Evolutionary conservation across 2,329 filamentous ascomycete species (phyloP), one percentile per base, ranked within the genome.

Genomic region (Ceratocystis huliohia): DNA sequence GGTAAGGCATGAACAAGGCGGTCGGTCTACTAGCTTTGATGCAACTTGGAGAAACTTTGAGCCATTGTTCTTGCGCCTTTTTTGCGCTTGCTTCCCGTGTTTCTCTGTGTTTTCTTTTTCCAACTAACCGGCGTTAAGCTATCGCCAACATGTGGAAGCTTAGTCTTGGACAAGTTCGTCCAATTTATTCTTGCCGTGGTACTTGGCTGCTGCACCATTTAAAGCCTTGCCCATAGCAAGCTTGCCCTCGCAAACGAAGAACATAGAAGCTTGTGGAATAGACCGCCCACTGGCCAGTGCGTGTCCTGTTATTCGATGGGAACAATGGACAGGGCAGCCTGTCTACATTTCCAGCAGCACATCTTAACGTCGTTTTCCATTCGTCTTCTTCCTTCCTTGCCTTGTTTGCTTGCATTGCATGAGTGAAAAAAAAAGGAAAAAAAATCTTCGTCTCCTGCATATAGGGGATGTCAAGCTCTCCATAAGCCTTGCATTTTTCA

Each of bases 371-470:
- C 48, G 53, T 30, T 30, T 57, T 57, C 22, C 30, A 8, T 53
- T 53, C n/a, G 10, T 57, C 15, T 28, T 57, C 6, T 28, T 41
- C 37, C 10, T 41, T 5, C 10, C 37, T 41, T 13, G 3, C 2
- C 33, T 37, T 37, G 8, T 3, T 37, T 37, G 33, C 33, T 37
- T 41, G 10, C 37, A 41, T 5, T 57, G 53, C 53, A 57, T 33
- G 53, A 15, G 22, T 30, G 53, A n/a, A 30, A 57, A 30, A 57
- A 30, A 53, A 7, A 33, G 1, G 6, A 30, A 33, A 57, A n/a
- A 57, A 57, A 57, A 5, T 57, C 22, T 57, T 28, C 25, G 25
- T 57, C 53, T 57, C 53, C 53, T 57, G 53, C 25, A 30, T 57
- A 30, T 57, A 57, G 53, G 53, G 53, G 53, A 28, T 20, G 10